Conservation (phyloP, 1,284 basidiomycete genomes). For the Sanghuangporus weigelae region DNA sequence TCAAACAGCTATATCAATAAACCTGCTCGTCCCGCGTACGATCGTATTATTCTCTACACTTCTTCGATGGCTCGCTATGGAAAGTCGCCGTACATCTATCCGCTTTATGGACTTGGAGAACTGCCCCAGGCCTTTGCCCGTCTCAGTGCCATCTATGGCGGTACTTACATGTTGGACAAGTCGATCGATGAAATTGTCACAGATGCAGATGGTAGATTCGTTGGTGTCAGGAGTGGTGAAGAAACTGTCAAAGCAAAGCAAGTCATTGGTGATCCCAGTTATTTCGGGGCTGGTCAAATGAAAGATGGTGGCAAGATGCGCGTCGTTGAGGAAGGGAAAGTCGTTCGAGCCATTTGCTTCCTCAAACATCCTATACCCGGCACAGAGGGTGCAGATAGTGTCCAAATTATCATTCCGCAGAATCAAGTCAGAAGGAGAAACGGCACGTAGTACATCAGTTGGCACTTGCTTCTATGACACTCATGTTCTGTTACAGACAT, state of each 20-base stretch:
- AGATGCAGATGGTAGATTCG: conserved; percentile 82
- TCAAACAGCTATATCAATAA: conserved; percentile 82
- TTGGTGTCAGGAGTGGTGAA: conserved; percentile 84
- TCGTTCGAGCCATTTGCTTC: conserved; percentile 96
- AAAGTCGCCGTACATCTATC: conserved; percentile 99
- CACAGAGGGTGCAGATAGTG: conserved; percentile 92
- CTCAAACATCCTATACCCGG: conserved; percentile 98
- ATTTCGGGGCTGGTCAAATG: conserved; percentile 78
- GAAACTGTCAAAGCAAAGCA: conserved; percentile 98
- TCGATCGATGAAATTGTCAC: conserved; percentile 88
- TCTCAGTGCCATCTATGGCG: conserved; percentile 97
- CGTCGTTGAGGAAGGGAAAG: conserved; percentile 91
- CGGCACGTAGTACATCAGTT: conserved; percentile 48
- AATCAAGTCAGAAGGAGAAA: conserved; percentile 95
- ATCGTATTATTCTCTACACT: conserved; percentile 96
- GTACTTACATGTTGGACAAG: conserved; percentile 99
- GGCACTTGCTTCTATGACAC: conserved; percentile 13
- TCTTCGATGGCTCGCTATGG: conserved; percentile 99
- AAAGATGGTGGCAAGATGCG: conserved; percentile 73
- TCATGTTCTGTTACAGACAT: conserved; percentile 63
- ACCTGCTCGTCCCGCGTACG: conserved; percentile 85
- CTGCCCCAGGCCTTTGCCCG: conserved; percentile 98
- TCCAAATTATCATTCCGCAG: conserved; percentile 98
- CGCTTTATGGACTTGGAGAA: conserved; percentile 97
- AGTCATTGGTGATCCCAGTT: conserved; percentile 97